A percentile compares a stretch with the other conserved stretches of the same genome.
phyloP scores from a whole-genome alignment of 2,329 filamentous ascomycete genomes.

The Dichotomopilus funicola region DNA sequence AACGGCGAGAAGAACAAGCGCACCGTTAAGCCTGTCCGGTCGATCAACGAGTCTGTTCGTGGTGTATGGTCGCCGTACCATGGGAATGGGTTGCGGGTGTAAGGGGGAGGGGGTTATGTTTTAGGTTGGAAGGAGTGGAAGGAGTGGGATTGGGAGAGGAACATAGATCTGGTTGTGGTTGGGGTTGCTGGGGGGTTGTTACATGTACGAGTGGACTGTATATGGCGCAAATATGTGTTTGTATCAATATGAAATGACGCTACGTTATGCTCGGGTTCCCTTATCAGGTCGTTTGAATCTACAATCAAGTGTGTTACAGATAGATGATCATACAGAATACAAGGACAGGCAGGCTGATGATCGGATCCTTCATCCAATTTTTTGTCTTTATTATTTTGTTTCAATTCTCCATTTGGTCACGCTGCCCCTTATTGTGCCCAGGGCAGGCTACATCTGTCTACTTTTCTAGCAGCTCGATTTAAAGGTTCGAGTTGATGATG shows the following conservation, averaged over 20 bases:
- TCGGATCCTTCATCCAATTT: conserved; percentile 6
- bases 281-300: too few relatives aligned
- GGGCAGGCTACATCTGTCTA: not conserved
- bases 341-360: not conserved
- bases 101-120: conserved; percentile 17
- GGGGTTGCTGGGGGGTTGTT: too few relatives aligned
- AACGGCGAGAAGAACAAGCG: conserved; percentile 67
- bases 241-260: conserved; percentile 8
- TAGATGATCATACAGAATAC: too few relatives aligned
- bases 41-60: conserved; percentile 59
- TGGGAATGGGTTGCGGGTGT: conserved; percentile 50
- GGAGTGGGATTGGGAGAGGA: too few relatives aligned
- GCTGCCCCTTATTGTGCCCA: not conserved
- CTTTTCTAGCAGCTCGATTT: conserved; percentile 23
- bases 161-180: too few relatives aligned
- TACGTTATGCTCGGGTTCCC: too few relatives aligned
- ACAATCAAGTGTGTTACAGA: too few relatives aligned
- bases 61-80: conserved; percentile 68
- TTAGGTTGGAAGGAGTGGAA: conserved; percentile 4
- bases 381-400: not conserved
- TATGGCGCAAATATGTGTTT: conserved; percentile 9
- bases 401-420: too few relatives aligned
- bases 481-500: conserved; percentile 53
- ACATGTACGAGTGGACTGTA: not conserved
- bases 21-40: conserved; percentile 57